Conservation (phyloP, 2,329 filamentous ascomycete species). For the Diaporthe sp. region DNA sequence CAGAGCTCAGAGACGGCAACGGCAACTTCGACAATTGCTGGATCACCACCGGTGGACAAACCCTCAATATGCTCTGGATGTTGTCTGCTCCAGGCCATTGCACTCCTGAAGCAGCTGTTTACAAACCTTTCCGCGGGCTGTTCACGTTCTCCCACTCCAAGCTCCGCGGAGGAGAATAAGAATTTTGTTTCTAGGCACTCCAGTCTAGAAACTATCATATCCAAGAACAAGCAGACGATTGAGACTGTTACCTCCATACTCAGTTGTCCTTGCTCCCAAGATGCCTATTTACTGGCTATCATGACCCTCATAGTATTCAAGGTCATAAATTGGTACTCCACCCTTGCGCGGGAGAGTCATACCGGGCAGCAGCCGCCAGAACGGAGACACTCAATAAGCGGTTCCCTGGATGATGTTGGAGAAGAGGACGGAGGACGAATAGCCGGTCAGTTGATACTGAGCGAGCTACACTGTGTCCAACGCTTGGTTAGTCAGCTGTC, state of each 20-base stretch:
- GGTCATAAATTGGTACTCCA: slow-evolving; percentile 51
- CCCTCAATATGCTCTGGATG: background rate
- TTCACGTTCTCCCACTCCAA: background rate
- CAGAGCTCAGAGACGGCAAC: background rate
- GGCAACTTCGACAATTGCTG: background rate
- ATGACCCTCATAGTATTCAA: slow-evolving; percentile 53
- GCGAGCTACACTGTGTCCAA: slow-evolving; percentile 53
- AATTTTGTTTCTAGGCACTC: background rate
- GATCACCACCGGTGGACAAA: background rate
- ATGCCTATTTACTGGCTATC: slow-evolving; percentile 51
- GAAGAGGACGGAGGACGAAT: slow-evolving; percentile 46
- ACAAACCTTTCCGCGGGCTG: slow-evolving; percentile 30
- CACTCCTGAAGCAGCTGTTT: slow-evolving; percentile 46
- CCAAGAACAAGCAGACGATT: slow-evolving; percentile 49
- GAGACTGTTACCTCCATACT: slow-evolving; percentile 50
- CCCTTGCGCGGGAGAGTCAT: slow-evolving; percentile 35
- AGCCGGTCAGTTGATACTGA: slow-evolving; percentile 52
- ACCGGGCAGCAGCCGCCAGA: background rate
- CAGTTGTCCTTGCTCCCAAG: slow-evolving; percentile 51
- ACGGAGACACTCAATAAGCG: slow-evolving; percentile 2
- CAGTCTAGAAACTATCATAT: slow-evolving; percentile 45
- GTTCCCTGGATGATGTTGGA: slow-evolving; percentile 36
- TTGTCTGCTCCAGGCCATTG: slow-evolving; percentile 46
- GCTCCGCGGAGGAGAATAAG: background rate
- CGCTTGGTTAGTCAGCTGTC: slow-evolving; percentile 47